Evolutionary conservation across 225 moss, liverwort and hornwort genomes (phyloP).

Genomic region (Polytrichum formosum): DNA sequence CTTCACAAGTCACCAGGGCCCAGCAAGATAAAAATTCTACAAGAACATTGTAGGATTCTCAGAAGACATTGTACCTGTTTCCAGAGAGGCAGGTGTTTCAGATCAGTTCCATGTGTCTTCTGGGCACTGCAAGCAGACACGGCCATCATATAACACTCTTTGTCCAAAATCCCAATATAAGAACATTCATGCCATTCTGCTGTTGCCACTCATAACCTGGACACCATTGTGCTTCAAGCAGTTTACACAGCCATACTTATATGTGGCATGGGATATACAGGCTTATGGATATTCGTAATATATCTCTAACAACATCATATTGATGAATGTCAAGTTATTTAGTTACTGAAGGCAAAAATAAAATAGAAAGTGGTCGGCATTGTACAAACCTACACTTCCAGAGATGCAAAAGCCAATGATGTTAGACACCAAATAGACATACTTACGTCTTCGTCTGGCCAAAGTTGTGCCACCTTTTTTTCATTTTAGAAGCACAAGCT

Average conservation of each 20-base stretch:
- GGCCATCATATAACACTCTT: neutral
- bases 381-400: neutral
- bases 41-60: too few species aligned
- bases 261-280: too few species aligned
- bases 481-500: neutral
- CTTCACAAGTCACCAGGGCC: too few species aligned
- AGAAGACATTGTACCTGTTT: neutral
- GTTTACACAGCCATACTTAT: too few species aligned
- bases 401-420: neutral
- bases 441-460: neutral
- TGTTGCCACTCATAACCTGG: too few species aligned
- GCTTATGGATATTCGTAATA: too few species aligned
- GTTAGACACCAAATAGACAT: neutral
- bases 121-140: conserved; percentile 4
- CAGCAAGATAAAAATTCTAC: too few species aligned
- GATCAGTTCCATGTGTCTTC: neutral
- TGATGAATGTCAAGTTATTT: too few species aligned
- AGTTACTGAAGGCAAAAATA: too few species aligned
- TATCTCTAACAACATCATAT: too few species aligned
- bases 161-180: conserved; percentile 3
- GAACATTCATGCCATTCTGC: too few species aligned
- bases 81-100: conserved; percentile 2
- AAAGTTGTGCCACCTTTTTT: neutral
- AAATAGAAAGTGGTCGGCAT: neutral
- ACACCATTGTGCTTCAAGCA: too few species aligned